These are phyloP conservation scores for Coemansia sp. DNA, from an alignment of 192 early-diverging fungal species.

Conservation along the genomic window DNA sequence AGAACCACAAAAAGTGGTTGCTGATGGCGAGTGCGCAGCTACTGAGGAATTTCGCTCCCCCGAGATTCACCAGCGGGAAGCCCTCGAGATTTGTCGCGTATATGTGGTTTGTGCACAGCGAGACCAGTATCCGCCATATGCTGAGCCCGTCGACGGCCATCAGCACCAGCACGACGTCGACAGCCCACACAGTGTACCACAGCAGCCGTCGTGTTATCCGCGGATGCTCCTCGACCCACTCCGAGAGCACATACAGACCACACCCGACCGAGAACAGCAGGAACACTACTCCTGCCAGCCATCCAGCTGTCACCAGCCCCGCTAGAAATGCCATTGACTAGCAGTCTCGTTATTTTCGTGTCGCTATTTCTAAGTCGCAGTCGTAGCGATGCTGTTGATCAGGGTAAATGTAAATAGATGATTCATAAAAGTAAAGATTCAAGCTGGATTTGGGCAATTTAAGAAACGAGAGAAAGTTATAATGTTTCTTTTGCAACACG, in stretches of 20 bases:
- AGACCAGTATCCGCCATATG: slow-evolving; percentile 65
- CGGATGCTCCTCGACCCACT: slow-evolving; percentile 52
- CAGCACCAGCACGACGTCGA: slow-evolving; percentile 70
- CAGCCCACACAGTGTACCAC: slow-evolving; percentile 47
- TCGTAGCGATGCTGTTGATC: not conserved
- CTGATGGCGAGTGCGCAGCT: slow-evolving; percentile 79
- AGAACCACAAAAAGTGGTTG: slow-evolving; percentile 97
- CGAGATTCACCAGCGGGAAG: slow-evolving; percentile 83
- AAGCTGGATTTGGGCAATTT: not conserved
- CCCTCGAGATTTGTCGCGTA: slow-evolving; percentile 77
- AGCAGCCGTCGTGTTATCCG: slow-evolving; percentile 34
- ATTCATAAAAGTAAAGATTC: not conserved
- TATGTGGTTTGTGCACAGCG: slow-evolving; percentile 71
- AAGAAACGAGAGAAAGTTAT: too few species aligned
- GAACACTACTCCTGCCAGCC: slow-evolving; percentile 27
- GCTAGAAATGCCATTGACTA: slow-evolving; percentile 25
- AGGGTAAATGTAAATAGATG: not conserved
- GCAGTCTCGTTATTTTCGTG: not conserved
- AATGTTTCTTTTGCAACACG: too few species aligned
- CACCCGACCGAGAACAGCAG: slow-evolving; percentile 46
- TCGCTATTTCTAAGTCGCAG: not conserved
- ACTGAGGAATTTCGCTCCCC: slow-evolving; percentile 70
- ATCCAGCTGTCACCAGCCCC: slow-evolving; percentile 21
- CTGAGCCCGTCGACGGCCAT: slow-evolving; percentile 80
- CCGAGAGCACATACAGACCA: slow-evolving; percentile 46